A percentile compares a stretch with the other conserved stretches of the same genome.
These are phyloP conservation scores for Encephalitozoon intestinalis DNA, from an alignment of 371 early-diverging fungal genomes.

Conservation along the genomic window DNA sequence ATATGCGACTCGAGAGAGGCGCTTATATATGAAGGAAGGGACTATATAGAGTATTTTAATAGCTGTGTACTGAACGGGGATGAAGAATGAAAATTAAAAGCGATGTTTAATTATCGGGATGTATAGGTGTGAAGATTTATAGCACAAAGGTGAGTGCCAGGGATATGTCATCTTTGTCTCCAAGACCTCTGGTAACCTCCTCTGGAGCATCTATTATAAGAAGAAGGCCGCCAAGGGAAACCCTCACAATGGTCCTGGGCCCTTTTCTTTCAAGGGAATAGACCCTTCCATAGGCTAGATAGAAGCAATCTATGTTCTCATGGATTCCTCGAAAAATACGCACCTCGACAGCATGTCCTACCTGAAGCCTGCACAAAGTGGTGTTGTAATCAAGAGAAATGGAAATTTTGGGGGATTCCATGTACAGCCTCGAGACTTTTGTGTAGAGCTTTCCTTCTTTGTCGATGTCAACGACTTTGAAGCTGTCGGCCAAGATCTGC, in stretches of 20 bases:
- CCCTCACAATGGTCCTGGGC: background rate
- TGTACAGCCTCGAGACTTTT: conserved; percentile 22
- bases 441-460: conserved; percentile 28
- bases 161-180: conserved; percentile 16
- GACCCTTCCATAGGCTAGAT: conserved; percentile 21
- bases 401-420: background rate
- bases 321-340: background rate
- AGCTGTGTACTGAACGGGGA: background rate
- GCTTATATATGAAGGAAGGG: conserved; percentile 25
- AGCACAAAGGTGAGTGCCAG: background rate
- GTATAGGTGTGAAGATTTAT: background rate
- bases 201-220: conserved; percentile 5
- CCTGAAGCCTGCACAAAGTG: background rate
- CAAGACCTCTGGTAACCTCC: background rate
- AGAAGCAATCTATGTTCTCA: conserved; percentile 18
- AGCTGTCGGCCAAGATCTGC: conserved; percentile 23
- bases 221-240: conserved; percentile 15
- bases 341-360: conserved; percentile 6
- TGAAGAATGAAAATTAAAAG: background rate
- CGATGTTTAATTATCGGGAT: background rate
- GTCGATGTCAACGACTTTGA: conserved; percentile 9
- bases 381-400: conserved; percentile 28
- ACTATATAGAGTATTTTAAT: conserved; percentile 43
- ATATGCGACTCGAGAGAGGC: conserved; percentile 22
- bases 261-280: conserved; percentile 7